phyloP scores from a whole-genome alignment of 1,139 yeast species.

The Diutina catenulata region DNA sequence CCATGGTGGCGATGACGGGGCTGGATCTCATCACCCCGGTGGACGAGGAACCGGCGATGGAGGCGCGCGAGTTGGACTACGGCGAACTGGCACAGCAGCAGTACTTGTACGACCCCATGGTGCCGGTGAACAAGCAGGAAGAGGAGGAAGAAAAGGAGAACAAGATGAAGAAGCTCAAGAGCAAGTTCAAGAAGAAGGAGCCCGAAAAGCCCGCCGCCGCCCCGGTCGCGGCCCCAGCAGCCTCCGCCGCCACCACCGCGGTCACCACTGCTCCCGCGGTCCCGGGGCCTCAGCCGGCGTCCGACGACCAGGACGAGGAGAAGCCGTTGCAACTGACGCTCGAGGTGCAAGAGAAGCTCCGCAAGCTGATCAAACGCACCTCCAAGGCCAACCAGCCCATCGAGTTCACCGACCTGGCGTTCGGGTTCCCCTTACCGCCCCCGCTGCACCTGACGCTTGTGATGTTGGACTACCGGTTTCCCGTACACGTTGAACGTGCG shows the following conservation, averaged over 20 bases:
- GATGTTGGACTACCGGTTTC: conserved; percentile 78
- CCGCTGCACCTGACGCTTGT: conserved; percentile 62
- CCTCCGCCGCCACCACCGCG: not conserved
- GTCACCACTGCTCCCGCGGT: not conserved
- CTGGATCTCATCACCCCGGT: not conserved
- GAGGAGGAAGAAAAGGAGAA: conserved; percentile 8
- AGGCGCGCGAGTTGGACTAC: not conserved
- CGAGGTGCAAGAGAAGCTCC: conserved; percentile 36
- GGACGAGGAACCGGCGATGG: not conserved
- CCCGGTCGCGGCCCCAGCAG: not conserved
- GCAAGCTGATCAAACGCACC: conserved; percentile 30
- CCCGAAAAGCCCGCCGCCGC: not conserved
- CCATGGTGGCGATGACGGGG: conserved; percentile 1
- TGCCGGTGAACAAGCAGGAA: conserved; percentile 4
- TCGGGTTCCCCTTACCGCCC: conserved; percentile 79
- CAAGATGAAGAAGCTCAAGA: conserved; percentile 8
- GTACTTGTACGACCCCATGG: conserved; percentile 3
- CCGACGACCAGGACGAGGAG: conserved; percentile 7
- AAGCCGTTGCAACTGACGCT: conserved; percentile 24
- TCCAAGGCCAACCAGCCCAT: conserved; percentile 57
- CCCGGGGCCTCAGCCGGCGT: not conserved
- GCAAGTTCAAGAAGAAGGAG: conserved; percentile 7
- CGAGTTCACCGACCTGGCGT: conserved; percentile 69
- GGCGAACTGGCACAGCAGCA: not conserved
- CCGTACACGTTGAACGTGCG: conserved; percentile 92